Conservation (phyloP, 2,329 filamentous ascomycete genomes). For the Pleochaeta shiraiana region DNA sequence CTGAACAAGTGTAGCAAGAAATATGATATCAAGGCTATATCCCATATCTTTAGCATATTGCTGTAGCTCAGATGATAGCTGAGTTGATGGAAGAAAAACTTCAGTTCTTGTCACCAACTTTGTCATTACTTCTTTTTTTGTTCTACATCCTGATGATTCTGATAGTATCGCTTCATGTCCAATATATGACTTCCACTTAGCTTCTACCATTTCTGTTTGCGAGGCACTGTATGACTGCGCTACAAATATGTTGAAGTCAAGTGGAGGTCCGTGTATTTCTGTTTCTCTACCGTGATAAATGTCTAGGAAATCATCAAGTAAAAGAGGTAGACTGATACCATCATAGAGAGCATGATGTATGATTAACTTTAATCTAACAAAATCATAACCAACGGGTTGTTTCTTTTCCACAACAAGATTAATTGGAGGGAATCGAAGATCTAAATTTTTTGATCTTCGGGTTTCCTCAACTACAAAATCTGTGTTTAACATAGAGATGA, state of each 20-base stretch:
- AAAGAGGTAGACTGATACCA: slow-evolving; percentile 47
- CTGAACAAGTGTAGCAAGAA: slow-evolving; percentile 50
- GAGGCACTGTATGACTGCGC: slow-evolving; percentile 21
- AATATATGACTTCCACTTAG: slow-evolving; percentile 25
- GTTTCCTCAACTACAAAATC: not conserved
- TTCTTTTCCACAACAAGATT: slow-evolving; percentile 11
- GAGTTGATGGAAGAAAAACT: slow-evolving; percentile 26
- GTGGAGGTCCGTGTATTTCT: not conserved
- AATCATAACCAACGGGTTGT: not conserved
- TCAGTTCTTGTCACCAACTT: slow-evolving; percentile 16
- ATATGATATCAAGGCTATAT: slow-evolving; percentile 47
- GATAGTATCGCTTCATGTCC: slow-evolving; percentile 13
- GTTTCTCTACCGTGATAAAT: slow-evolving; percentile 19
- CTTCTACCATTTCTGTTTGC: slow-evolving; percentile 10
- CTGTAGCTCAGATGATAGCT: slow-evolving; percentile 24
- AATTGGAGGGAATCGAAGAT: slow-evolving; percentile 12
- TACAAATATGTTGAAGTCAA: slow-evolving; percentile 17
- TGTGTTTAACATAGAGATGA: slow-evolving; percentile 15
- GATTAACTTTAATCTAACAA: slow-evolving; percentile 23
- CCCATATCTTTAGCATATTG: slow-evolving; percentile 26
- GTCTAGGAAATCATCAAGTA: slow-evolving; percentile 32
- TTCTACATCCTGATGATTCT: slow-evolving; percentile 11
- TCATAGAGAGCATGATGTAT: slow-evolving; percentile 86
- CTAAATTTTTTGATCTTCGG: slow-evolving; percentile 2
- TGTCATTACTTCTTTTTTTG: not conserved